A percentile compares a stretch with the other conserved stretches of the same genome.
Conservation (phyloP, 371 early-diverging fungal genomes). For the Apophysomyces variabilis region DNA sequence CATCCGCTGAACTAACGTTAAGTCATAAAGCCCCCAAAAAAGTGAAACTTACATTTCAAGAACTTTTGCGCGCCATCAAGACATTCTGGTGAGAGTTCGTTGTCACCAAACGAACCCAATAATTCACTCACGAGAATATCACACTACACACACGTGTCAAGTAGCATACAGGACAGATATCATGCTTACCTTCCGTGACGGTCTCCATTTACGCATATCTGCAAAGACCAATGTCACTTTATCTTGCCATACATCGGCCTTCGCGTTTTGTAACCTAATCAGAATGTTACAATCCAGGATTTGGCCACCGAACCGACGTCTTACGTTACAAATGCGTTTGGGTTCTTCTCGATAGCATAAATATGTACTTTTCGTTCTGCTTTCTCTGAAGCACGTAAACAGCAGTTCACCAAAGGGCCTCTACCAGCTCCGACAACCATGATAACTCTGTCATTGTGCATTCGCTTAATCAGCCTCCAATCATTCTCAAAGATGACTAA, state of each 20-base stretch:
- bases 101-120: conserved; percentile 95
- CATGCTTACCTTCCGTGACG: conserved; percentile 64
- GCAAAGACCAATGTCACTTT: conserved; percentile 80
- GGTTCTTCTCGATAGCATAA: conserved; percentile 94
- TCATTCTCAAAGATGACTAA: conserved; percentile 10
- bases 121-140: conserved; percentile 93
- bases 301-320: conserved; percentile 12
- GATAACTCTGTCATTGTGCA: conserved; percentile 66
- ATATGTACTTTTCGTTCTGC: conserved; percentile 69
- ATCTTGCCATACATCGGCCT: conserved; percentile 81
- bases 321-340: conserved; percentile 90
- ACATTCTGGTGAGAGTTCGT: conserved; percentile 97
- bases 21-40: not conserved
- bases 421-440: conserved; percentile 88
- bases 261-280: conserved; percentile 74
- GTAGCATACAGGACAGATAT: not conserved
- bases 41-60: conserved; percentile 61
- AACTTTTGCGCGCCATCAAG: conserved; percentile 90
- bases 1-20: conserved; percentile 49
- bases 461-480: conserved; percentile 52
- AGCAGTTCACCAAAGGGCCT: conserved; percentile 84
- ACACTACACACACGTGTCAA: conserved; percentile 47
- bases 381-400: conserved; percentile 76
- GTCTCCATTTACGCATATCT: conserved; percentile 92
- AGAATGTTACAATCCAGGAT: not conserved